Evolutionary conservation across 352 stramenopile genomes (phyloP), one percentile per base, ranked within the genome.

Genomic region (Phytopythium aichiense): DNA sequence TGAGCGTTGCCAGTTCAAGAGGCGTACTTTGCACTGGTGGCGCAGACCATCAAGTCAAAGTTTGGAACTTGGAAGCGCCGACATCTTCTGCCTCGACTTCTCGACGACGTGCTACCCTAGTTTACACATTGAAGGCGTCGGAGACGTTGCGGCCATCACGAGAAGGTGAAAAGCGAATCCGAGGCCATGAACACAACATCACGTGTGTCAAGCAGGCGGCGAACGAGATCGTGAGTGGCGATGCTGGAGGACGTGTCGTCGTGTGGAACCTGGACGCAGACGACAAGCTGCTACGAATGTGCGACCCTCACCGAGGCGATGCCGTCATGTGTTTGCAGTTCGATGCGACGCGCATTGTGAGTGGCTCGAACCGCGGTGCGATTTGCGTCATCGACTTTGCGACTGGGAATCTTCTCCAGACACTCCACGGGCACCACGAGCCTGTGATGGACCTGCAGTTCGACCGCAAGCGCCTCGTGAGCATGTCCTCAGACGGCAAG

Each of bases 311-410:
- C 62, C 60, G 54, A 60, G 69, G 75, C 52, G 69, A 68, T 16
- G 58, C 76, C 4, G 71, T 94, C 20, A 78, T 73, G 6, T 90
- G 84, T 42, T 64, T 94, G 49, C 77, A 91, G 58, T 91, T 92
- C 60, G 85, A 94, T 15, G 80, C 85, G 30, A 91, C 75, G 35
- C 82, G 83, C 2, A 83, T 94, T 52, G 75, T 93, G 35, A 91
- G 79, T 18, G 81, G 81, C 6, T 72, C 68, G 0, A 70, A 60
- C 3, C 76, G 73, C 28, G 81, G 82, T 2, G 68, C 71, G 0
- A 85, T 94, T 40, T 91, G 77, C 35, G 76, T 94, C 20, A 85
- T 76, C 6, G 82, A 94, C 61, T 89, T 94, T 52, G 81, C 84
- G 22, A 91, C 81, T 0, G 79, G 82, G 13, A 73, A 86, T 40